Evolutionary conservation across 805 yeast genomes (phyloP), one percentile per base, ranked within the genome.

Genomic region (Clavispora vitiphila): DNA sequence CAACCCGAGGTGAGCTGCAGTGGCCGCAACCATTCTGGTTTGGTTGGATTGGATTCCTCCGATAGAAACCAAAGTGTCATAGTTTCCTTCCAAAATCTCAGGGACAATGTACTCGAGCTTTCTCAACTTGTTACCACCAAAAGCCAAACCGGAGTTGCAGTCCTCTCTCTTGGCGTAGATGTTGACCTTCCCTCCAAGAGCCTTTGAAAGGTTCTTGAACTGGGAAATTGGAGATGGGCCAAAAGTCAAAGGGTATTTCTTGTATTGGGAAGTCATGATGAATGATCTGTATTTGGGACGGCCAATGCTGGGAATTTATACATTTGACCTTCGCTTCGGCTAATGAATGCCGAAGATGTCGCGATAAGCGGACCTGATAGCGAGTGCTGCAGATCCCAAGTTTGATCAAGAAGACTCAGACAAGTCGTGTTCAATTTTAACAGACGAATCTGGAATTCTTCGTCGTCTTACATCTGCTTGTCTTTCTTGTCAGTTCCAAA

Each of bases 21-120:
- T 38, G 25, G 41, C 41, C 3, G 41, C 41, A 7, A 38, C 41
- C 41, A 38, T 38, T 32, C 41, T 32, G 7, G 41, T 38, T 24
- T 38, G 41, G 37, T 38, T 38, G 34, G 41, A 38, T 35, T 38
- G 41, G 21, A 38, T 34, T 5, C 41, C 41, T 5, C 41, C 41
- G 20, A 38, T 38, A 11, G 41, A 38, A 1, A 38, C 41, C 37
- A 38, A 32, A 14, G 41, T 38, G 34, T 38, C 41, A 30, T 38
- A 38, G 16, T 30, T 36, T 3, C 41, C 41, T 6, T 23, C 41
- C 34, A 38, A 32, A n/a, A 38, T 38, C 31, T 38, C 41, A 1
- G 41, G 41, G 11, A 38, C 41, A 38, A 38, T 38, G 34, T 38
- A 38, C 34, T 38, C 41, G 25, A 38, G 34, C 34, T 38, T 38